A percentile compares a stretch with the other conserved stretches of the same genome.
Evolutionary conservation across 139 green algal genomes (phyloP).

Genomic region (Gonium pectorale): DNA sequence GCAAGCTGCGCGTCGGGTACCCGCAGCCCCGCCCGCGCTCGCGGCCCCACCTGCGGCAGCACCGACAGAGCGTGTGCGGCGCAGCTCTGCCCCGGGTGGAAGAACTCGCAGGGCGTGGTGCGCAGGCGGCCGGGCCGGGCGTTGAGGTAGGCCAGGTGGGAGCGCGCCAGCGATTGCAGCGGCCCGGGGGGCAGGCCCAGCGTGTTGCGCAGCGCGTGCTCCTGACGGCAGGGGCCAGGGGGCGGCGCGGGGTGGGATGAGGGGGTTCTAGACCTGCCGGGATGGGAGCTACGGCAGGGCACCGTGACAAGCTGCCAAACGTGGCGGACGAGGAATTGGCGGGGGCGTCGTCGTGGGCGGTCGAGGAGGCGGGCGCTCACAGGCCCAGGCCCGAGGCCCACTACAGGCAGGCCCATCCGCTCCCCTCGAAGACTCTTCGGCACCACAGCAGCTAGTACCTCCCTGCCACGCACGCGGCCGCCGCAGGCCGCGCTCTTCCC

Average conservation of each 20-base stretch:
- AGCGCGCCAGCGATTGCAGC: slow-evolving; percentile 43
- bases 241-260: background rate
- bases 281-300: too few species aligned
- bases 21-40: background rate
- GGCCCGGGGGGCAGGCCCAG: slow-evolving; percentile 11
- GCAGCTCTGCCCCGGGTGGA: slow-evolving; percentile 82
- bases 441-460: too few species aligned
- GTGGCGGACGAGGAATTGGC: too few species aligned
- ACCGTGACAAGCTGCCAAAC: too few species aligned
- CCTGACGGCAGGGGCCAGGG: slow-evolving; percentile 36
- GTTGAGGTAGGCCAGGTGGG: slow-evolving; percentile 35
- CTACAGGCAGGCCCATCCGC: too few species aligned
- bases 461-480: too few species aligned
- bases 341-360: too few species aligned
- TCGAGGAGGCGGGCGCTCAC: too few species aligned
- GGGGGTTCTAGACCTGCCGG: too few species aligned
- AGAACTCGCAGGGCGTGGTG: slow-evolving; percentile 56
- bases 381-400: too few species aligned
- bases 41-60: slow-evolving; percentile 38
- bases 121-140: slow-evolving; percentile 2
- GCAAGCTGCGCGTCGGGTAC: background rate
- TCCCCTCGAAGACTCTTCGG: too few species aligned
- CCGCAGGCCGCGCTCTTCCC: too few species aligned
- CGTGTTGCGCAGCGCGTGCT: slow-evolving; percentile 61
- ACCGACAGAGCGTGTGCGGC: slow-evolving; percentile 12